Evolutionary conservation across 345 rosid species (phyloP).

Genomic region (Dimocarpus longan): DNA sequence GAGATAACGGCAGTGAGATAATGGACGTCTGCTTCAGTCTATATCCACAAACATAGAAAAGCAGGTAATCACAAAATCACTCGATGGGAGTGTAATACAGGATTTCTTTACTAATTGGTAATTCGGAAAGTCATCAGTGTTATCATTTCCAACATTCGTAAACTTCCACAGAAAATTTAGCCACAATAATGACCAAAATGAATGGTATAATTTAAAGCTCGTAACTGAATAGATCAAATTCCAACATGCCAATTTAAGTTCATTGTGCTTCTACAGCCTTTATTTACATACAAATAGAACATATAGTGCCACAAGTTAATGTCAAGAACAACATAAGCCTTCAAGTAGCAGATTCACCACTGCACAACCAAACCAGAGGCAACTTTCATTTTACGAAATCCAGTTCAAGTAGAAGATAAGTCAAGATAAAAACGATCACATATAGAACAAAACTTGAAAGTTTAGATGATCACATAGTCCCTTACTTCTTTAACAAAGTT

Average conservation of each 20-base stretch:
- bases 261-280: not conserved
- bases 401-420: not conserved
- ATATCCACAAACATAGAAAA: not conserved
- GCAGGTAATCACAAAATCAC: slow-evolving; percentile 5
- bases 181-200: not conserved
- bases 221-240: not conserved
- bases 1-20: too few relatives aligned
- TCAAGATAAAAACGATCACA: not conserved
- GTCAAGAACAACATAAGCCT: not conserved
- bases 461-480: not conserved
- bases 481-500: not conserved
- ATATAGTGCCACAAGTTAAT: not conserved
- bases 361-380: not conserved
- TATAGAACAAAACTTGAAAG: not conserved
- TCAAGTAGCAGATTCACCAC: not conserved
- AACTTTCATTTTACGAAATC: not conserved
- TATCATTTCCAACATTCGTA: not conserved
- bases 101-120: not conserved
- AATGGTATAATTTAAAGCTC: not conserved
- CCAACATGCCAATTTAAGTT: not conserved
- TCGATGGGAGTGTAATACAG: not conserved
- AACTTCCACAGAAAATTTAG: not conserved
- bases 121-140: slow-evolving; percentile 1
- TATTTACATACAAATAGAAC: not conserved
- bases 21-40: not conserved